A percentile compares a stretch with the other conserved stretches of the same genome.
phyloP scores from a whole-genome alignment of 2,329 filamentous ascomycete genomes.

The Colletotrichum sansevieriae region DNA sequence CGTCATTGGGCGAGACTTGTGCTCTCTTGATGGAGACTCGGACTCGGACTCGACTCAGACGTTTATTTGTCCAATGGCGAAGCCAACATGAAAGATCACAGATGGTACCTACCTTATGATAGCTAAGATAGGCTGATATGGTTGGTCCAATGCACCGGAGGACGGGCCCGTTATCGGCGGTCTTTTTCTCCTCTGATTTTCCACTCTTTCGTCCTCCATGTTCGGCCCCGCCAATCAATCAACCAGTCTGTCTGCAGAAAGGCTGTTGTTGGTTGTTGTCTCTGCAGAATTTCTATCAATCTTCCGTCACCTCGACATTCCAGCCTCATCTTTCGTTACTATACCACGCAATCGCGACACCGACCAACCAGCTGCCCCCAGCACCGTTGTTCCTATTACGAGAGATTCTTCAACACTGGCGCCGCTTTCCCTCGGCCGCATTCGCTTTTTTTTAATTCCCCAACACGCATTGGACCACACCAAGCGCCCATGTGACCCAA shows the following conservation, averaged over 20 bases:
- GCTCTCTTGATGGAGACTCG: not conserved
- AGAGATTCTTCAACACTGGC: conserved; percentile 27
- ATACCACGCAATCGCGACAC: not conserved
- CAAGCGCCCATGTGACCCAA: conserved; percentile 43
- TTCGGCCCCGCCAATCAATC: conserved; percentile 18
- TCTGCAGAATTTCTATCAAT: not conserved
- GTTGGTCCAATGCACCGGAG: conserved; percentile 1
- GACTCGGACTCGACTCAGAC: conserved; percentile 2
- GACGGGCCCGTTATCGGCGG: conserved; percentile 21
- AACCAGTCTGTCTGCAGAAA: conserved; percentile 1
- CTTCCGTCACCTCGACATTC: conserved; percentile 12
- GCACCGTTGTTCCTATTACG: conserved; percentile 22
- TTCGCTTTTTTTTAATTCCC: conserved; percentile 16
- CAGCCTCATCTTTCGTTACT: not conserved
- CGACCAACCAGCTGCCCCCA: not conserved
- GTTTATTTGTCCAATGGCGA: conserved; percentile 5
- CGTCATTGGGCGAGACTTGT: conserved; percentile 32
- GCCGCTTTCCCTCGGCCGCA: conserved; percentile 46
- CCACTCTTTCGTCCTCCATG: conserved; percentile 2
- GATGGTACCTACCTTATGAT: not conserved
- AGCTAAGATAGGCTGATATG: conserved; percentile 30
- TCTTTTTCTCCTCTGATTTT: conserved; percentile 8
- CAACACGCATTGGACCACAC: conserved; percentile 13
- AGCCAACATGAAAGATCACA: conserved; percentile 8
- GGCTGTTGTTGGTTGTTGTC: conserved; percentile 7